Conservation (phyloP, 1,284 basidiomycete genomes). For the Dichomitus squalens region DNA sequence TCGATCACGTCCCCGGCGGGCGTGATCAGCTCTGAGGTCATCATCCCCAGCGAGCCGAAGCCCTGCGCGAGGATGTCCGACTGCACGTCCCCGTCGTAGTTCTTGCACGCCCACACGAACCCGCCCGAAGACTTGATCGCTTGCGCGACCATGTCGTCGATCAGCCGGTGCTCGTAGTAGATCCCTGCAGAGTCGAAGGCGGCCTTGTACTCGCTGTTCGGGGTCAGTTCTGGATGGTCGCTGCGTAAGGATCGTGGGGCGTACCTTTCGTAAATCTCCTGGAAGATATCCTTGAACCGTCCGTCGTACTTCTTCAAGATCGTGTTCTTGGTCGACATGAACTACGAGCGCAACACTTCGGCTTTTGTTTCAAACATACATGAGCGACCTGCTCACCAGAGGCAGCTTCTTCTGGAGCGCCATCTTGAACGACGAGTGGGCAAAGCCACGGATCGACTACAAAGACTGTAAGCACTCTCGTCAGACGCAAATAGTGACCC, state of each 20-base stretch:
- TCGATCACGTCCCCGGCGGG: conserved; percentile 93
- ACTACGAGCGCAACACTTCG: conserved; percentile 44
- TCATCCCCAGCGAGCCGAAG: conserved; percentile 94
- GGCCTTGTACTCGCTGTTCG: conserved; percentile 71
- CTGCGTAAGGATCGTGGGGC: conserved; percentile 24
- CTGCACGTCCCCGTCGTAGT: conserved; percentile 96
- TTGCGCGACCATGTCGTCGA: conserved; percentile 97
- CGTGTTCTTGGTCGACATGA: conserved; percentile 98
- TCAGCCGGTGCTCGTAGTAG: conserved; percentile 96
- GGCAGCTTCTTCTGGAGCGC: conserved; percentile 95
- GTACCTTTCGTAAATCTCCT: conserved; percentile 85
- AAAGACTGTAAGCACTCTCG: neutral
- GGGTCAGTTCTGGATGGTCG: neutral
- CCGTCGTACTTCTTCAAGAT: conserved; percentile 97
- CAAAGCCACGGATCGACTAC: conserved; percentile 89
- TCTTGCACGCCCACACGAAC: conserved; percentile 98
- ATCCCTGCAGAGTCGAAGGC: conserved; percentile 83
- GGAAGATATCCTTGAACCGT: conserved; percentile 98
- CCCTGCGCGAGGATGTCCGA: conserved; percentile 94
- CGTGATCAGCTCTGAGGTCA: conserved; percentile 96
- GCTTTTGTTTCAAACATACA: neutral
- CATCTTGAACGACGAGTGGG: conserved; percentile 98
- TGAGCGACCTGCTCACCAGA: conserved; percentile 50
- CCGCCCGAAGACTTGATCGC: conserved; percentile 96
- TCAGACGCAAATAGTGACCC: too few species aligned